These are phyloP conservation scores for Metschnikowia matae DNA, from an alignment of 805 yeast genomes.

Conservation along the genomic window DNA sequence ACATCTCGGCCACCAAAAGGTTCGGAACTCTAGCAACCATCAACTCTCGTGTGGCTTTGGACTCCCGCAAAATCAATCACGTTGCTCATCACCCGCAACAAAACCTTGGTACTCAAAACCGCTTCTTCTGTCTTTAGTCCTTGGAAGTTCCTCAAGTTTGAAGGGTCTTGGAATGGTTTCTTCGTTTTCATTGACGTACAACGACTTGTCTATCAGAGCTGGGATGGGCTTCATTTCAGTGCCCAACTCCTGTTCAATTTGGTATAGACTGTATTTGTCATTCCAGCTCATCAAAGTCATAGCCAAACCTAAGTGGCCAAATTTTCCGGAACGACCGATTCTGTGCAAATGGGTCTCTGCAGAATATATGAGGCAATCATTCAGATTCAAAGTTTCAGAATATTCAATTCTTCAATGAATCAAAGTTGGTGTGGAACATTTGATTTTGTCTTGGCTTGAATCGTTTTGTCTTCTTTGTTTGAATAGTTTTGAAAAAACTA, in stretches of 20 bases:
- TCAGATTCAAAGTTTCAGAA: no score
- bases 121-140: constrained; percentile 30
- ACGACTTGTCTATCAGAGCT: constrained; percentile 78
- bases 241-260: constrained; percentile 95
- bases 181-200: constrained; percentile 81
- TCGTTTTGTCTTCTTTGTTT: no score
- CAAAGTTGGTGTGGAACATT: no score
- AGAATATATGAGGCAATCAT: no score
- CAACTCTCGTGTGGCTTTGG: constrained; percentile 49
- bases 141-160: constrained; percentile 61
- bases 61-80: constrained; percentile 30
- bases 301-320: constrained; percentile 97
- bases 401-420: no score
- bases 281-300: constrained; percentile 95
- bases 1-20: constrained; percentile 47
- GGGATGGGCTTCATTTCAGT: constrained; percentile 98
- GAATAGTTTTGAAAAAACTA: no score
- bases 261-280: constrained; percentile 88
- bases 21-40: constrained; percentile 66
- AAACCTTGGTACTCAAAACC: constrained; percentile 40
- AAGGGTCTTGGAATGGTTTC: constrained; percentile 84
- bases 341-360: constrained; percentile 98
- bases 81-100: constrained; percentile 2
- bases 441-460: no score
- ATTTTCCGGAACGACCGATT: constrained; percentile 98